Percentiles rank a stretch among this genome's conserved stretches.
phyloP scores from a whole-genome alignment of 495 filamentous ascomycete genomes.

The Staphylotrichum longicolle region DNA sequence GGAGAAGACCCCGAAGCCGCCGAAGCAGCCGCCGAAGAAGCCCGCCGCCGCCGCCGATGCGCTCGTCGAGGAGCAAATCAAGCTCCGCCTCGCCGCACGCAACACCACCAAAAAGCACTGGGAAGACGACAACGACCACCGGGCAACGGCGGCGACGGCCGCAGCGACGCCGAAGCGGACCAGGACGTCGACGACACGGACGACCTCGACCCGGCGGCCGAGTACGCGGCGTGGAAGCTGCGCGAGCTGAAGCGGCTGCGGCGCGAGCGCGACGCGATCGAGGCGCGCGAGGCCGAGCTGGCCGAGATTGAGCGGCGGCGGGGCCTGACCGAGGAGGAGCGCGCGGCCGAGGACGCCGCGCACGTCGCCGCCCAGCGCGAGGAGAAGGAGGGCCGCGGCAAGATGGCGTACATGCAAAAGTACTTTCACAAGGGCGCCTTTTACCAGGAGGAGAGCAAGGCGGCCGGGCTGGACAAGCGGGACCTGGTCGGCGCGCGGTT shows the following conservation, averaged over 20 bases:
- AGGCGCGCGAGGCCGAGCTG: conserved; percentile 75
- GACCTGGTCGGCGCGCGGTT: conserved; percentile 79
- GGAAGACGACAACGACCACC: conserved; percentile 57
- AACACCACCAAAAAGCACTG: conserved; percentile 75
- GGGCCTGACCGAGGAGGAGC: conserved; percentile 82
- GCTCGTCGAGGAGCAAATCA: conserved; percentile 83
- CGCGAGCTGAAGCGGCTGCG: conserved; percentile 86
- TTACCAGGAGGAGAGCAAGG: conserved; percentile 76
- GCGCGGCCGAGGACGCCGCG: conserved; percentile 79
- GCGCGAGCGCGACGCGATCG: conserved; percentile 80
- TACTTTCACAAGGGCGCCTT: conserved; percentile 98
- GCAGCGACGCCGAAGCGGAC: conserved; percentile 60
- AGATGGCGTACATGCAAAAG: conserved; percentile 90
- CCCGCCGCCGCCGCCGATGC: conserved; percentile 66
- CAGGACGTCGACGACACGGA: conserved; percentile 84
- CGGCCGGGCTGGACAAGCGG: conserved; percentile 67
- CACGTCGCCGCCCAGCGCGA: conserved; percentile 77
- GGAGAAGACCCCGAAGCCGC: conserved; percentile 37
- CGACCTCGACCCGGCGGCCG: conserved; percentile 80
- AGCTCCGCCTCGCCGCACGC: conserved; percentile 71
- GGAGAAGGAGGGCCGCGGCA: conserved; percentile 78
- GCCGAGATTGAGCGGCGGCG: conserved; percentile 88
- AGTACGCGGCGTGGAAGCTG: conserved; percentile 90
- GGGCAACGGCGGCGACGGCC: conserved; percentile 23
- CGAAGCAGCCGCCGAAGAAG: conserved; percentile 45